Evolutionary conservation across 2,329 filamentous ascomycete genomes (phyloP).

Genomic region (Sarocladium brachiariae): DNA sequence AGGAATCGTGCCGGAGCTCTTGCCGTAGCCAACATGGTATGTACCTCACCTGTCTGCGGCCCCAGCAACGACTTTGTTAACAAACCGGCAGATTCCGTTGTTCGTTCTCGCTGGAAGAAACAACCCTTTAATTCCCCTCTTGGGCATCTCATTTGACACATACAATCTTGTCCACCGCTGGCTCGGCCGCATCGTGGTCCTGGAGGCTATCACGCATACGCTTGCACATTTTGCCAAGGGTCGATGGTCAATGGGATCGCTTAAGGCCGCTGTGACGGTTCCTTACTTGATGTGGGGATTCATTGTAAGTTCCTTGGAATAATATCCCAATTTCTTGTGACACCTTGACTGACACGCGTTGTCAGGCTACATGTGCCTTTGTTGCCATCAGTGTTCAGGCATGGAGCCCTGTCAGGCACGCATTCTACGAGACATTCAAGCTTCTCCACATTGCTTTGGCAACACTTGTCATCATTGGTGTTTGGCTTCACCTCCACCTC

Average conservation of each 20-base stretch:
- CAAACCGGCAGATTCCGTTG: slow-evolving; percentile 46
- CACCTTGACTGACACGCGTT: neutral
- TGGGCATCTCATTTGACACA: slow-evolving; percentile 73
- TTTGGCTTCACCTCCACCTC: slow-evolving; percentile 61
- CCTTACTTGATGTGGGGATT: slow-evolving; percentile 55
- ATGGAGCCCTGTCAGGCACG: slow-evolving; percentile 63
- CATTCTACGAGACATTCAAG: slow-evolving; percentile 75
- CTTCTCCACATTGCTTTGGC: slow-evolving; percentile 62
- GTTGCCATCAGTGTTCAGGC: slow-evolving; percentile 61
- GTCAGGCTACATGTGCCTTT: slow-evolving; percentile 51
- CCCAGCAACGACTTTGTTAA: slow-evolving; percentile 10
- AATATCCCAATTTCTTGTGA: neutral
- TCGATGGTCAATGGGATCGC: slow-evolving; percentile 39
- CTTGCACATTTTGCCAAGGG: slow-evolving; percentile 48
- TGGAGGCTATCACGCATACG: slow-evolving; percentile 62
- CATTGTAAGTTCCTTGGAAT: slow-evolving; percentile 48
- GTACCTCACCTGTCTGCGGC: slow-evolving; percentile 11
- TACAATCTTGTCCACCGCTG: slow-evolving; percentile 78
- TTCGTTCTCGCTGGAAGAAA: slow-evolving; percentile 70
- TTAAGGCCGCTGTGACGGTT: slow-evolving; percentile 17
- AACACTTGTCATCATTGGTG: slow-evolving; percentile 49
- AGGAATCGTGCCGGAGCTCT: slow-evolving; percentile 66
- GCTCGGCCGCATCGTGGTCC: slow-evolving; percentile 68
- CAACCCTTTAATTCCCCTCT: slow-evolving; percentile 66
- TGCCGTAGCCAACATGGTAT: slow-evolving; percentile 67